Conservation (phyloP, 1,284 basidiomycete species). For the Cryptococcus sp. region DNA sequence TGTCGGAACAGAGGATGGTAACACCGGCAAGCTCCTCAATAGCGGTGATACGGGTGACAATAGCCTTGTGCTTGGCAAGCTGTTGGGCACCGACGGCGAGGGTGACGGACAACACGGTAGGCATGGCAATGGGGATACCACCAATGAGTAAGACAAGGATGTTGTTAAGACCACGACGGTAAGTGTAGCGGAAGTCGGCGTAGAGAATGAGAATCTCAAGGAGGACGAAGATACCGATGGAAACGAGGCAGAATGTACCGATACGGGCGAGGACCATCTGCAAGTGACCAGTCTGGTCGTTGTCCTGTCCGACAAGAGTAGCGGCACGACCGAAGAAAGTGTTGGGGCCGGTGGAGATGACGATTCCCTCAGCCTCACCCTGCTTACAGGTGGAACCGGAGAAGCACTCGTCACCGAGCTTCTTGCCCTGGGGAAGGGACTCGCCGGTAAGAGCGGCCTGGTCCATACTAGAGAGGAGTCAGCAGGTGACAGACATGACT, state of each 20-base stretch:
- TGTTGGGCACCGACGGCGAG: slow-evolving; percentile 97
- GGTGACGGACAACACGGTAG: slow-evolving; percentile 92
- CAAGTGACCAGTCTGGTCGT: slow-evolving; percentile 94
- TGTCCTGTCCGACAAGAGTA: slow-evolving; percentile 90
- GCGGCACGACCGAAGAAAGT: slow-evolving; percentile 96
- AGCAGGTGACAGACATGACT: neutral
- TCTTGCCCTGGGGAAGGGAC: slow-evolving; percentile 88
- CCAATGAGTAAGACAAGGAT: slow-evolving; percentile 96
- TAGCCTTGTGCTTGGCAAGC: slow-evolving; percentile 97
- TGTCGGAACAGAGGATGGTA: slow-evolving; percentile 95
- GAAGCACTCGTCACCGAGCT: slow-evolving; percentile 91
- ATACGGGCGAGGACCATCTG: slow-evolving; percentile 97
- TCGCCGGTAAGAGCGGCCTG: slow-evolving; percentile 96
- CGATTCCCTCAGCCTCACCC: slow-evolving; percentile 94
- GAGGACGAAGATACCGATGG: slow-evolving; percentile 88
- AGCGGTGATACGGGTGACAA: slow-evolving; percentile 96
- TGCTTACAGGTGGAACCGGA: slow-evolving; percentile 97
- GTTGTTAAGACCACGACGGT: slow-evolving; percentile 93
- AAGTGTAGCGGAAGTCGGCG: slow-evolving; percentile 80
- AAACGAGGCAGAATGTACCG: slow-evolving; percentile 90
- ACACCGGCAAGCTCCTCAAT: slow-evolving; percentile 97
- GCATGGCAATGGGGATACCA: slow-evolving; percentile 99
- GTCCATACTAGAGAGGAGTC: slow-evolving; percentile 62
- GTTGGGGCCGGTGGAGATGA: slow-evolving; percentile 93
- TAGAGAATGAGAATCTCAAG: slow-evolving; percentile 88